Conservation (phyloP, 2,329 filamentous ascomycete genomes). For the Aspergillus brasiliensis region DNA sequence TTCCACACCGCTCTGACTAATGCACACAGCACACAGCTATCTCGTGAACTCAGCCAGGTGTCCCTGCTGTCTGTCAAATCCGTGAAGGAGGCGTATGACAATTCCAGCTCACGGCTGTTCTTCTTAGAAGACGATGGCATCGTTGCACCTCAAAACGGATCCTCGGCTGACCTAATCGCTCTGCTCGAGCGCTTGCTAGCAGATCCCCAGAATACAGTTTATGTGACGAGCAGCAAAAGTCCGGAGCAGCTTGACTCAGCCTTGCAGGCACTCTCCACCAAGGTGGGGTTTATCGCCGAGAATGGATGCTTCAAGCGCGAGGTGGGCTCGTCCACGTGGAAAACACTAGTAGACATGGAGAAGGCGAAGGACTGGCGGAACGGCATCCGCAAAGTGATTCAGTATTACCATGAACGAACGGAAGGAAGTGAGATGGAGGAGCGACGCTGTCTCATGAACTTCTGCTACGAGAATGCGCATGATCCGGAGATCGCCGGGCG, state of each 20-base stretch:
- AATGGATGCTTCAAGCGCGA: slow-evolving; percentile 87
- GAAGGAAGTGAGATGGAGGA: slow-evolving; percentile 85
- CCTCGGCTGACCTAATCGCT: slow-evolving; percentile 74
- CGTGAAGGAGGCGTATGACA: slow-evolving; percentile 66
- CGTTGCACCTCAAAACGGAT: slow-evolving; percentile 73
- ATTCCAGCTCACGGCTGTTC: slow-evolving; percentile 70
- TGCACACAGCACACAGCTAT: slow-evolving; percentile 76
- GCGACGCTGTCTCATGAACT: slow-evolving; percentile 80
- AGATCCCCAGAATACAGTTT: slow-evolving; percentile 79
- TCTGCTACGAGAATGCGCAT: slow-evolving; percentile 79
- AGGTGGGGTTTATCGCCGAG: slow-evolving; percentile 84
- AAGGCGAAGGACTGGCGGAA: slow-evolving; percentile 76
- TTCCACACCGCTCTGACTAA: slow-evolving; percentile 69
- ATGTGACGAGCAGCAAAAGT: slow-evolving; percentile 83
- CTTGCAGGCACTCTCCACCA: slow-evolving; percentile 67
- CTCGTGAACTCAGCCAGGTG: slow-evolving; percentile 76
- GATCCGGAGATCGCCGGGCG: slow-evolving; percentile 74
- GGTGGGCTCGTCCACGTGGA: slow-evolving; percentile 68
- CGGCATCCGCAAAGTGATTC: slow-evolving; percentile 77
- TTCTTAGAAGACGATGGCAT: slow-evolving; percentile 89
- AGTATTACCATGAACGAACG: slow-evolving; percentile 85
- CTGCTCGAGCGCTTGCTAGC: slow-evolving; percentile 74
- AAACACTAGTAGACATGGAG: slow-evolving; percentile 69
- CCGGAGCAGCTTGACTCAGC: slow-evolving; percentile 82
- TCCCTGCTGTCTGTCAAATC: slow-evolving; percentile 71